Percentiles rank a stretch among this genome's conserved stretches.
Evolutionary conservation across 2,329 filamentous ascomycete genomes (phyloP).

Genomic region (Clarireedia paspali): DNA sequence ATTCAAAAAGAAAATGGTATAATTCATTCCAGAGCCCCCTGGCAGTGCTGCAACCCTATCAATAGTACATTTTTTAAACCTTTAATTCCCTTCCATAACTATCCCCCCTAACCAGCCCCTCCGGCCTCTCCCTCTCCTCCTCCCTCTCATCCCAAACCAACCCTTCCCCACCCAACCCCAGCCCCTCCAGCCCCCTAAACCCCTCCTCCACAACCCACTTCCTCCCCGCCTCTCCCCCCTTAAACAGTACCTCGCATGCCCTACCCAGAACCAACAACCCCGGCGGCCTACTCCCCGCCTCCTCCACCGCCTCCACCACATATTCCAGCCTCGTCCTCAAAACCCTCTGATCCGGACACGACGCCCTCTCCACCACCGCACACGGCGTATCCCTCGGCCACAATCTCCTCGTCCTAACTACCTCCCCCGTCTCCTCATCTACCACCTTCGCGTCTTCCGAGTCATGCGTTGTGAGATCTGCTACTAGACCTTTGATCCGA

Average conservation of each 20-base stretch:
- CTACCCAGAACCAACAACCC: conserved; percentile 79
- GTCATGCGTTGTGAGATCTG: conserved; percentile 50
- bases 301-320: conserved; percentile 76
- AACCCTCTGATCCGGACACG: conserved; percentile 88
- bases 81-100: conserved; percentile 17
- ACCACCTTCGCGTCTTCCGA: conserved; percentile 31
- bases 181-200: conserved; percentile 61
- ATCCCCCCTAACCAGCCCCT: conserved; percentile 13
- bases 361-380: conserved; percentile 87
- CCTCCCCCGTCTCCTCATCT: conserved; percentile 27
- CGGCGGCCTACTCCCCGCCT: conserved; percentile 81
- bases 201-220: conserved; percentile 86
- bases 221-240: conserved; percentile 46
- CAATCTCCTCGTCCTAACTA: conserved; percentile 31
- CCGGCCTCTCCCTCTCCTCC: conserved; percentile 7
- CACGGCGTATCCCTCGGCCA: conserved; percentile 81
- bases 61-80: not conserved
- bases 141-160: conserved; percentile 5
- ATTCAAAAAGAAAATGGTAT: too few species aligned
- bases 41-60: too few species aligned
- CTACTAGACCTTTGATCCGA: conserved; percentile 66
- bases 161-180: conserved; percentile 15
- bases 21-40: too few species aligned
- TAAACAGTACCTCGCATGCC: conserved; percentile 67
- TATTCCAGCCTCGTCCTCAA: conserved; percentile 78